Evolutionary conservation across 2,329 filamentous ascomycete species (phyloP), one percentile per base, ranked within the genome.

Genomic region (Tolypocladium sp.): DNA sequence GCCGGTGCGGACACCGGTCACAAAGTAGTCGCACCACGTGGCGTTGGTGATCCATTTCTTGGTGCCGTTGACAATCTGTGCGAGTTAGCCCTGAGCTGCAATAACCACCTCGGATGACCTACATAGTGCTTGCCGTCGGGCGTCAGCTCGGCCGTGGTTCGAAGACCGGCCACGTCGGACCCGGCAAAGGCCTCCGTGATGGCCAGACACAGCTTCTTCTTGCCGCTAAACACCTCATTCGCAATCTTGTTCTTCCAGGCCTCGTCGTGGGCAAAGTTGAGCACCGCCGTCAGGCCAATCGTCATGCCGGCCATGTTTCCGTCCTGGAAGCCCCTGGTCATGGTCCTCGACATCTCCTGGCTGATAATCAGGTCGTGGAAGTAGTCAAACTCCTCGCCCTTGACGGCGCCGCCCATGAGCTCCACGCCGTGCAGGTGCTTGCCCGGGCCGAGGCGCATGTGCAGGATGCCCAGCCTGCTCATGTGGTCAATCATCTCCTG

Each of bases 41-140:
- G 89, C 90, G 73, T 92, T 91, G 44, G 89, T 92, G 70, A 91
- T 92, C 89, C 89, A 91, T 76, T 93, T 94, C 81, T 92, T 93
- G 58, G 80, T 86, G 55, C 89, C 88, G 68, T 88, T 88, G 71
- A 86, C 79, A 59, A 85, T 79, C 74, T 76, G 54, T 33, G 35
- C 4, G 2, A 4, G 9, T 56, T 60, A 49, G 64, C 25, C 4
- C 37, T 49, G 46, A 37, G 57, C 33, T 17, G 33, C 20, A 25
- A 25, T 15, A 2, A 49, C 12, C 52, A 53, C 17, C 51, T 17
- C 44, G 15, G 15, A 20, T 22, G 30, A 84, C 78, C 63, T 82
- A 81, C 74, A 71, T 90, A 92, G 73, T 87, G 81, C 70, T 88
- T 86, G 54, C 89, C 89, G 68, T 92, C 89, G 1, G 85, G 74